Evolutionary conservation across 108 stramenopile species (phyloP).

Genomic region (Cyclotella sp.): DNA sequence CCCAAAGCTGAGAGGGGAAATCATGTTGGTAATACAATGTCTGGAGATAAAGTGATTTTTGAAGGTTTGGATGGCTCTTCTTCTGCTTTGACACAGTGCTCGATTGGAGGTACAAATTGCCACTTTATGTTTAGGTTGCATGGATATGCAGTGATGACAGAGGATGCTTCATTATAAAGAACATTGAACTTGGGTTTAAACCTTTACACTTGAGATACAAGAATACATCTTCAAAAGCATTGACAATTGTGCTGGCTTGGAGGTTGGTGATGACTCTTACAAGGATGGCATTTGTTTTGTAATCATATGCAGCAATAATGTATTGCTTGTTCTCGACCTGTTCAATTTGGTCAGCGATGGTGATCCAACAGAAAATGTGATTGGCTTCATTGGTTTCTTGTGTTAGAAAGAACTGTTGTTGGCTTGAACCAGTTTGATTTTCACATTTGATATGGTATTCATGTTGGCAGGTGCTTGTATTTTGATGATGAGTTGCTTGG

Average conservation of each 20-base stretch:
- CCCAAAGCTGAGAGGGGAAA: too few relatives aligned
- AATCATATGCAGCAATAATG: slow-evolving; percentile 52
- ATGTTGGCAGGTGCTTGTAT: background rate
- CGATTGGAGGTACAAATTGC: slow-evolving; percentile 35
- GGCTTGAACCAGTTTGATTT: background rate
- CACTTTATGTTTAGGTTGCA: background rate
- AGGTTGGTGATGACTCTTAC: slow-evolving; percentile 17
- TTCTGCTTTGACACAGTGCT: slow-evolving; percentile 35
- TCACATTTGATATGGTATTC: background rate
- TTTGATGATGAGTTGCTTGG: background rate
- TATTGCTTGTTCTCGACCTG: slow-evolving; percentile 50
- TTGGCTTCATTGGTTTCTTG: too few relatives aligned
- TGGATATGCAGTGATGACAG: slow-evolving; percentile 14
- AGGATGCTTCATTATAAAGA: slow-evolving; percentile 23
- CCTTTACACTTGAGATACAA: slow-evolving; percentile 21
- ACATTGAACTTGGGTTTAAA: slow-evolving; percentile 29
- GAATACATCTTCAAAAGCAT: too few relatives aligned
- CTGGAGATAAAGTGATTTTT: slow-evolving; percentile 44
- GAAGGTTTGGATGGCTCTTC: slow-evolving; percentile 48
- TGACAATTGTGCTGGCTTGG: background rate
- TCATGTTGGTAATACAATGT: too few relatives aligned
- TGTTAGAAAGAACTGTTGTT: background rate
- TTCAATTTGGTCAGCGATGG: slow-evolving; percentile 17
- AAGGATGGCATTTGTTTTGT: slow-evolving; percentile 49
- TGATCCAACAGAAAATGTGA: slow-evolving; percentile 9